Evolutionary conservation across 495 filamentous ascomycete genomes (phyloP), one percentile per base, ranked within the genome.

Genomic region (Penicillium pulvis): DNA sequence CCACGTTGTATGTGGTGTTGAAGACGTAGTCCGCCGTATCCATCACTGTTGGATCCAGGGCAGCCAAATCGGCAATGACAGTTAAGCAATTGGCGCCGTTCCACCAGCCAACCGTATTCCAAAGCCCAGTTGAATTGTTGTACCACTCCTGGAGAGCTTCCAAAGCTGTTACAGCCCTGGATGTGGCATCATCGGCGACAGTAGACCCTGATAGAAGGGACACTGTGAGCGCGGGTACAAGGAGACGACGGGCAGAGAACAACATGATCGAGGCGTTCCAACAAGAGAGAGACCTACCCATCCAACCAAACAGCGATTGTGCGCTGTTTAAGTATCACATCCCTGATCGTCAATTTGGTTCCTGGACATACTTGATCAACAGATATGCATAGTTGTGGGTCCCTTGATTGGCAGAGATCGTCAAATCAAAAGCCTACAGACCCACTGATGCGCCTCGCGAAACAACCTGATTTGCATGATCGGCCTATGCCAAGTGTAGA

Each of bases 41-140:
- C 53, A 65, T 55, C 50, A 64, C 57, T 4, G 63, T 63, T 28
- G 68, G 56, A 58, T 84, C 79, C 16, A 81, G 39, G 10, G 73
- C 58, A 16, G 85, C 85, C 59, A 87, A 79, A 63, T 91, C 85
- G 58, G 79, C 83, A 39, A 90, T 66, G 24, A 79, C 75, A 2
- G 86, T 89, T 58, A 91, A 69, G 54, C 78, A 80, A 67, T 90
- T 92, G 55, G 85, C 89, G 41, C 81, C 83, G 70, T 91, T 89
- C 89, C 89, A 92, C 89, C 89, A 92, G 2, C 85, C 85, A 26
- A 75, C 79, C 0, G 83, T 86, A 59, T 83, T 67, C 85, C 86
- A 91, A 11, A 90, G 72, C 16, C 88, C 88, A 0, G 78, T 87
- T 8, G 61, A 60, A 4, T 57, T 51, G 65, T 89, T 81, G 59